These are phyloP conservation scores for Schizonepeta tenuifolia DNA, from an alignment of 257 asterid genomes.

Conservation along the genomic window DNA sequence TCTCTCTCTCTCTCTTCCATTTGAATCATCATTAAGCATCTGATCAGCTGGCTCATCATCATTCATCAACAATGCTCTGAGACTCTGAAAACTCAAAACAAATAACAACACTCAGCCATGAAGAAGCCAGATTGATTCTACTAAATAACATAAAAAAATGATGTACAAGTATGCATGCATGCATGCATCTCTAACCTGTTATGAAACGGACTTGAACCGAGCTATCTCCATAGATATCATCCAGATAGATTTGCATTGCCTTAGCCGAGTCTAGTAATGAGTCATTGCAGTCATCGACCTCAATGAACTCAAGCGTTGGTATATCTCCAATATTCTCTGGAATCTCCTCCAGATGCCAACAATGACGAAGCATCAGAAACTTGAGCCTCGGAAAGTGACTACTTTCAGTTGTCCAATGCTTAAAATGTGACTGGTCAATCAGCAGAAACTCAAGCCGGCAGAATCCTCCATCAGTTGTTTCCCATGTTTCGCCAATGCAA, in stretches of 20 bases:
- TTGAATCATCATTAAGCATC: neutral
- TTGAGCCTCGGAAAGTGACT: conserved; percentile 21
- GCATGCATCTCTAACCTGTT: neutral
- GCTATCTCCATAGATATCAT: neutral
- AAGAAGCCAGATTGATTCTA: neutral
- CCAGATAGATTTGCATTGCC: neutral
- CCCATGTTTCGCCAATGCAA: neutral
- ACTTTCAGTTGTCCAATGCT: neutral
- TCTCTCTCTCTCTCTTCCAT: neutral
- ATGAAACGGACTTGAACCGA: neutral
- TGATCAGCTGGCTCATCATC: neutral
- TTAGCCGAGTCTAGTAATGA: neutral
- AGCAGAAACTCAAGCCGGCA: neutral
- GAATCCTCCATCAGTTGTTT: neutral
- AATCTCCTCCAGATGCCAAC: neutral
- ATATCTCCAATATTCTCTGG: neutral
- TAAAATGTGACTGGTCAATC: neutral
- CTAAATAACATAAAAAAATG: neutral
- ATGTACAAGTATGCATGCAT: no score
- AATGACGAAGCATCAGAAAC: neutral
- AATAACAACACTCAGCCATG: neutral
- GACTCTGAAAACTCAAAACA: conserved; percentile 1
- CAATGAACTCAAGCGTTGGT: neutral
- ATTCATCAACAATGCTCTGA: neutral
- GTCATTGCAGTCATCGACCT: conserved; percentile 2